Evolutionary conservation across 192 early-diverging fungal genomes (phyloP), one percentile per base, ranked within the genome.

Genomic region (Podila clonocystis): DNA sequence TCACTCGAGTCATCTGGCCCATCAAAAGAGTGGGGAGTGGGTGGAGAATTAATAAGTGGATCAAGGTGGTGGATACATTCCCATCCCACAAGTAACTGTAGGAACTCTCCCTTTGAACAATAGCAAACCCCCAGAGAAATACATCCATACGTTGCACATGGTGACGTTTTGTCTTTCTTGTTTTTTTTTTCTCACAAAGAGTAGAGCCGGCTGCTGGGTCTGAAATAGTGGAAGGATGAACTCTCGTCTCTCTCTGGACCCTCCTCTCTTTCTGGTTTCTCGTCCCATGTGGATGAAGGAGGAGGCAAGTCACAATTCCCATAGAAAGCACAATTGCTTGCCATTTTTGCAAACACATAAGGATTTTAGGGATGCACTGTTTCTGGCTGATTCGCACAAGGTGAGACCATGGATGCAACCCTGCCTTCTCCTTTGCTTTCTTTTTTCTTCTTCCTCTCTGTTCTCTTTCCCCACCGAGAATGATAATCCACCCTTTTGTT

Each of bases 381-480:
- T 55, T 55, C 52, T 55, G 20, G 52, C 24, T 55, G n/a, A 55
- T 55, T 55, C 24, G 24, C 52, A 55, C 52, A 55, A 9, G 52
- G 52, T 55, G 52, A 55, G 52, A 55, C 52, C 52, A 55, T 9
- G 24, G 11, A 24, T 55, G 52, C 64, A 65, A 65, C 15, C 64
- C 26, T 19, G 28, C 28, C 64, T 38, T 45, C 11, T 19, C 48
- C 22, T 45, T 30, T 26, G 38, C 52, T 31, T 19, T 15, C 31
- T 67, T 22, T 22, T 63, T 28, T 38, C 36, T 24, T 12, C 36
- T 38, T 45, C 26, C 62, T 28, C 62, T 63, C 62, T n/a, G n/a
- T n/a, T 15, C 33, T 41, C 22, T 20, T 38, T 22, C 62, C 41
- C 17, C 5, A 45, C 34, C 13, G 13, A 45, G 41, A 45, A 45